These are phyloP conservation scores for Stentor coeruleus DNA, from an alignment of 73 alveolate genomes.

Conservation along the genomic window DNA sequence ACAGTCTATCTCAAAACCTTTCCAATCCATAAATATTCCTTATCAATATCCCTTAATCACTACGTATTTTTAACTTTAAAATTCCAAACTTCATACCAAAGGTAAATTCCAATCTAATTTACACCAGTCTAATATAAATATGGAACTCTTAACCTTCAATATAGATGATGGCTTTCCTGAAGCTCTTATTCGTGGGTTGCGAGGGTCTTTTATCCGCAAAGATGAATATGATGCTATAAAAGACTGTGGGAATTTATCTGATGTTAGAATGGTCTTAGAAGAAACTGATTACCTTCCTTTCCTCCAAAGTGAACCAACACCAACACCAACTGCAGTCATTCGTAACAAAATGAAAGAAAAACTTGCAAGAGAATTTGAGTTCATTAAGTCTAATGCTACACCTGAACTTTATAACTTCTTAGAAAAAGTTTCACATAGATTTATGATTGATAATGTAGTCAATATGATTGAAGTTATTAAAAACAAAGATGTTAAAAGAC, in stretches of 20 bases:
- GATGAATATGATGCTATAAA: conserved; percentile 85
- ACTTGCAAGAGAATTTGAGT: conserved; percentile 93
- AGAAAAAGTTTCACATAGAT: conserved; percentile 34
- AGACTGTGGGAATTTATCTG: conserved; percentile 77
- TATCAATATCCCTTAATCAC: no score
- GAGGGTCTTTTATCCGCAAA: conserved; percentile 92
- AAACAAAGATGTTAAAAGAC: conserved; percentile 68
- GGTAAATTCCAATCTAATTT: no score
- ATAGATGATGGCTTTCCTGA: conserved; percentile 97
- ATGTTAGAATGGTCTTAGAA: conserved; percentile 75
- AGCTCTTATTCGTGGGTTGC: conserved; percentile 91
- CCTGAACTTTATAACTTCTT: conserved; percentile 86
- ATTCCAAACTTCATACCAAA: no score
- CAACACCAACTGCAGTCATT: conserved; percentile 60
- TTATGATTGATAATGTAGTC: conserved; percentile 97
- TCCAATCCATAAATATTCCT: no score
- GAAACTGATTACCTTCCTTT: conserved; percentile 86
- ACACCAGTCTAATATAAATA: no score
- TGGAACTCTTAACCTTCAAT: conserved; percentile 88
- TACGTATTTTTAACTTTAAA: no score
- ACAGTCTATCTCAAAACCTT: no score
- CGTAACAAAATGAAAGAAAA: conserved; percentile 82
- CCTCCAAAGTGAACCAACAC: conserved; percentile 75
- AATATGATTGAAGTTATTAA: conserved; percentile 94
- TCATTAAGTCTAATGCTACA: conserved; percentile 83